Conservation (phyloP, 2,329 filamentous ascomycete species). For the Chaetothyriales sp. region DNA sequence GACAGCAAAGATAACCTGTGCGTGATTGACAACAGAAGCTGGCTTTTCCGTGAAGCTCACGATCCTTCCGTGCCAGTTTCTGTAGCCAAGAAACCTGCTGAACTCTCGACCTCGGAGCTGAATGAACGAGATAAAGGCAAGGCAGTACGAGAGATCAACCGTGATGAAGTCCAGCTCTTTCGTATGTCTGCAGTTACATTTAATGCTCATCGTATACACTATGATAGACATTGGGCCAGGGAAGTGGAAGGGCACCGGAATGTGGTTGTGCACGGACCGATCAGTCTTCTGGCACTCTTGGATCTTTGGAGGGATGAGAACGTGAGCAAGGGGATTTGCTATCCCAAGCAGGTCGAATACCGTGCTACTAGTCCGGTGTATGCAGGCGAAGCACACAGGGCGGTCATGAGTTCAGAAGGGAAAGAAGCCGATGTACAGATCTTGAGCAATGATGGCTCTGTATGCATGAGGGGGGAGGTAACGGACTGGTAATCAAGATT, state of each 20-base stretch:
- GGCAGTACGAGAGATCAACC: constrained; percentile 21
- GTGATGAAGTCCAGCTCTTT: constrained; percentile 28
- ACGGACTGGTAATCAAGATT: constrained; percentile 8
- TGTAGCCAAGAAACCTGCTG: constrained; percentile 10
- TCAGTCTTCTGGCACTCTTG: constrained; percentile 29
- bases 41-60: constrained; percentile 31
- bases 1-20: constrained; percentile 30
- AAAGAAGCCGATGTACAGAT: constrained; percentile 19
- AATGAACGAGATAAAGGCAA: constrained; percentile 12
- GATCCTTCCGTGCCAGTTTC: constrained; percentile 9
- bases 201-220: constrained; percentile 32
- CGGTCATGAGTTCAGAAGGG: constrained; percentile 26
- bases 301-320: constrained; percentile 30
- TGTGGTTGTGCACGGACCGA: constrained; percentile 29
- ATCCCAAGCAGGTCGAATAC: constrained; percentile 31
- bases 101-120: constrained; percentile 10
- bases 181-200: constrained; percentile 31
- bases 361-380: constrained; percentile 36
- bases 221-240: constrained; percentile 29
- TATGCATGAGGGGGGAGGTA: constrained; percentile 21
- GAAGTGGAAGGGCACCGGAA: constrained; percentile 30
- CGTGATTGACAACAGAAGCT: constrained; percentile 41
- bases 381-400: constrained; percentile 33
- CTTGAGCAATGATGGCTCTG: constrained; percentile 17
- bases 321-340: constrained; percentile 18